Base-by-base conservation (phyloP, 2,329 filamentous ascomycete species). In the Sphaerulina musiva region DNA sequence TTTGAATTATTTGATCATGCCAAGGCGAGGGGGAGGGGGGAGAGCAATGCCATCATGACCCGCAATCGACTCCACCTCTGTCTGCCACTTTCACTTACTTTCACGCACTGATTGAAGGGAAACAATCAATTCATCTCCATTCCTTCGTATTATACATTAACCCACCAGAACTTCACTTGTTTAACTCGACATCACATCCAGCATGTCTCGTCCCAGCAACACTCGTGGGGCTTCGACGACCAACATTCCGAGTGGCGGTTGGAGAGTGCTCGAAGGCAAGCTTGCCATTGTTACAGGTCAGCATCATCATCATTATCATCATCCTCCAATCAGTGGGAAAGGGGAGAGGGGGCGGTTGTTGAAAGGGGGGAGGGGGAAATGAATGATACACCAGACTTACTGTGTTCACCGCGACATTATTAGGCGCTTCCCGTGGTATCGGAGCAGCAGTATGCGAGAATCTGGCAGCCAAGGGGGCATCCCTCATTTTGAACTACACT, bases 381-480 rank as follows among this genome's bases (percentile, higher is more conserved):
- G 14, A 17, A 17, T 26, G 26, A 26, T 26, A 26, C 26, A 26
- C 26, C 26, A 4, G 26, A 17, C 26, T 26, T 26, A 26, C 26
- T 26, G 14, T 26, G 4, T 26, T 6, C 26, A 26, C 26, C 26
- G 26, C 4, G 26, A 26, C 26, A 26, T 26, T 26, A 26, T 17
- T 6, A 26, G 89, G 89, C 53, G 86, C 83, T 56, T 89, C 87
- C 54, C 76, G 89, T 76, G 88, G 88, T 61, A 92, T 93, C 64
- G 88, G 88, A 43, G 80, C 79, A 17, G 79, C 79, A 26, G 79
- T 82, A 46, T 83, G 84, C 46, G 78, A 81, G 52, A 89, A 84
- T 57, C 78, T 92, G n/a, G 85, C 86, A 53, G 77, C 77, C 60
- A 88, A 89, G 71, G 87, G 87, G 64, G 79, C 78, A 72, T 80